Evolutionary conservation across 1,139 yeast genomes (phyloP).

Genomic region (Protomyces lactucae-debilis): DNA sequence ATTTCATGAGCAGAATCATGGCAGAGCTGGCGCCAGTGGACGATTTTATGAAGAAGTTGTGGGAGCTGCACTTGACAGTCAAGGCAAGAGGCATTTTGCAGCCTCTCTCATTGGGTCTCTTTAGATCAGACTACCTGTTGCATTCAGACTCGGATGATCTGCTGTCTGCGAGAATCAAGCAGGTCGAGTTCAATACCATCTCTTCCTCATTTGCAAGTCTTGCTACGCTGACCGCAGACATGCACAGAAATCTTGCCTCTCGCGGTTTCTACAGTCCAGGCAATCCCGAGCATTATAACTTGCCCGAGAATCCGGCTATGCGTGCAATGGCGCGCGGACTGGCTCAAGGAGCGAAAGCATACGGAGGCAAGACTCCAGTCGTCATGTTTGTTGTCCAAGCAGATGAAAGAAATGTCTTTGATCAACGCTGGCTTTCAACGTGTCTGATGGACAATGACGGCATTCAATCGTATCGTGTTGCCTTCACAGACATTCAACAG

Average conservation of each 20-base stretch:
- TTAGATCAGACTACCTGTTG: constrained; percentile 86
- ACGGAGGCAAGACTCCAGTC: constrained; percentile 44
- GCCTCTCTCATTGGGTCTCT: constrained; percentile 70
- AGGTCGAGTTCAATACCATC: constrained; percentile 92
- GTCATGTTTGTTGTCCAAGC: constrained; percentile 79
- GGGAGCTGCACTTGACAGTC: constrained; percentile 54
- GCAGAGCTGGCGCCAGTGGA: constrained; percentile 39
- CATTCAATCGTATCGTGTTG: constrained; percentile 58
- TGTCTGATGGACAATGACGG: constrained; percentile 54
- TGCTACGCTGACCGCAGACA: constrained; percentile 69
- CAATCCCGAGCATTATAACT: constrained; percentile 42
- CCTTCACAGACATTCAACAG: constrained; percentile 54
- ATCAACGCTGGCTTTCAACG: constrained; percentile 80
- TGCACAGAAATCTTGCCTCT: constrained; percentile 48
- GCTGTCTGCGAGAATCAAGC: constrained; percentile 56
- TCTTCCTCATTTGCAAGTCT: constrained; percentile 94
- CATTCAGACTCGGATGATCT: constrained; percentile 42
- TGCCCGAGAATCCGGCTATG: constrained; percentile 67
- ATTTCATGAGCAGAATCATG: constrained; percentile 61
- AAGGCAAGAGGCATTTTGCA: constrained; percentile 47
- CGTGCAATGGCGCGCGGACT: constrained; percentile 63
- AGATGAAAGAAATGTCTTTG: constrained; percentile 80
- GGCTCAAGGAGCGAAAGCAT: constrained; percentile 51
- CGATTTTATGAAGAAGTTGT: constrained; percentile 77
- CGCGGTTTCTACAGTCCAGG: constrained; percentile 37